Evolutionary conservation across 2,329 filamentous ascomycete genomes (phyloP).

Genomic region (Dactylellina sp.): DNA sequence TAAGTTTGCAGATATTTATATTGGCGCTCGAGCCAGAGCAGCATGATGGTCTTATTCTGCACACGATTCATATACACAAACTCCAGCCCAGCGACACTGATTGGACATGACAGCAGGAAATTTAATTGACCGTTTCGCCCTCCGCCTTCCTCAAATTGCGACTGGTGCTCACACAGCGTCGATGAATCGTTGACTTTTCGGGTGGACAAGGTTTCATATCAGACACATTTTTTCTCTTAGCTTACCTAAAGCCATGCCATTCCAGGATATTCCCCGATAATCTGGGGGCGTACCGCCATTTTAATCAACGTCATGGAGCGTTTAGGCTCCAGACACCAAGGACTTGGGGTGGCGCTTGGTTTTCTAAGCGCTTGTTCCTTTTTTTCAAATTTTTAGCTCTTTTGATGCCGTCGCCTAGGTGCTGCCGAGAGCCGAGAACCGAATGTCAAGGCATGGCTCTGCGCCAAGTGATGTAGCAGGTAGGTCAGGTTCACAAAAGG

Average conservation of each 20-base stretch:
- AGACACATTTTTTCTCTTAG: constrained; percentile 6
- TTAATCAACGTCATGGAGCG: constrained; percentile 35
- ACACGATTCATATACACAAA: too few relatives aligned
- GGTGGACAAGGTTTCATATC: constrained; percentile 31
- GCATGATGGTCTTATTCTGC: too few relatives aligned
- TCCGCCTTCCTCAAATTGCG: constrained; percentile 46
- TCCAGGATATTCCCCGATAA: too few relatives aligned
- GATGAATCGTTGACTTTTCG: constrained; percentile 12
- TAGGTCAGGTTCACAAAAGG: constrained; percentile 14
- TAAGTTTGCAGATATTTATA: too few relatives aligned
- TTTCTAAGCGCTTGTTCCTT: constrained; percentile 20
- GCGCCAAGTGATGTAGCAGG: constrained; percentile 21
- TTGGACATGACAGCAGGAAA: constrained; percentile 27
- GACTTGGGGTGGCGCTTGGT: constrained; percentile 36
- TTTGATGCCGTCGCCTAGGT: constrained; percentile 33
- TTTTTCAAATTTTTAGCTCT: not conserved
- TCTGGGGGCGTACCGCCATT: not conserved
- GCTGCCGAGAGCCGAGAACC: constrained; percentile 45
- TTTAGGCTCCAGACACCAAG: constrained; percentile 48
- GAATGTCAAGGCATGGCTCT: constrained; percentile 16
- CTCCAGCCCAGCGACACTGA: constrained; percentile 19
- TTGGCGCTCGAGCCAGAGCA: too few relatives aligned
- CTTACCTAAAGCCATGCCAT: not conserved
- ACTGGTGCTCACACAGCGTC: not conserved
- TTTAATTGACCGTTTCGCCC: constrained; percentile 32